Percentiles rank a stretch among this genome's conserved stretches.
Evolutionary conservation across 768 basidiomycete genomes (phyloP).

Genomic region (Sporobolomyces pararoseus): DNA sequence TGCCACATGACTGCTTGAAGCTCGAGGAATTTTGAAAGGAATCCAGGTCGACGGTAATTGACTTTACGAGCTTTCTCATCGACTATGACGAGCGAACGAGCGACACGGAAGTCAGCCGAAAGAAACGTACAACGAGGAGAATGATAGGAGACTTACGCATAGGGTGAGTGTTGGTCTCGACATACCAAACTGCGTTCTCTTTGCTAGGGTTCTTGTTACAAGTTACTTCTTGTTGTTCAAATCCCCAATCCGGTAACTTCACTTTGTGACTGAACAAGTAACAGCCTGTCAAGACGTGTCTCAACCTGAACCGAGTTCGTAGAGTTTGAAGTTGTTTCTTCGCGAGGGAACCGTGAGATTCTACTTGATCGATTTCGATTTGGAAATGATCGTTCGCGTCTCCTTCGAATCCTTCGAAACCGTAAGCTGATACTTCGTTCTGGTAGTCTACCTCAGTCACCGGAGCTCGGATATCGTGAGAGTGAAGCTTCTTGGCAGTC

Average conservation of each 20-base stretch:
- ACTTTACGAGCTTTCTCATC: slow-evolving; percentile 68
- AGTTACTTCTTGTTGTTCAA: slow-evolving; percentile 97
- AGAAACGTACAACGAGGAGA: no score
- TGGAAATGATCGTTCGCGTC: slow-evolving; percentile 80
- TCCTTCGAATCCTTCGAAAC: slow-evolving; percentile 74
- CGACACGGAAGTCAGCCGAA: no score
- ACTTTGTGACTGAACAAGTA: slow-evolving; percentile 98
- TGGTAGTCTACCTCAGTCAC: slow-evolving; percentile 98
- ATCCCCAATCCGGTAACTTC: slow-evolving; percentile 96
- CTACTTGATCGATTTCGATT: slow-evolving; percentile 74
- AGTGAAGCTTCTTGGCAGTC: slow-evolving; percentile 85
- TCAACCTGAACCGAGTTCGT: slow-evolving; percentile 72
- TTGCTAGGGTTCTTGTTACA: slow-evolving; percentile 95
- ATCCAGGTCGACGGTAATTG: slow-evolving; percentile 85
- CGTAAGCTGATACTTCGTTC: slow-evolving; percentile 94
- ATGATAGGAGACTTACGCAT: slow-evolving; percentile 56
- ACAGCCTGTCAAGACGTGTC: slow-evolving; percentile 83
- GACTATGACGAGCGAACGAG: slow-evolving; percentile 60
- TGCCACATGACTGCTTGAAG: slow-evolving; percentile 81
- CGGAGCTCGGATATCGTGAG: slow-evolving; percentile 89
- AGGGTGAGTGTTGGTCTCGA: slow-evolving; percentile 79
- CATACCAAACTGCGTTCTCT: slow-evolving; percentile 85
- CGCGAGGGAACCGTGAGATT: slow-evolving; percentile 61
- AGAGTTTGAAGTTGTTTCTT: slow-evolving; percentile 70
- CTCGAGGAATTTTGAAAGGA: slow-evolving; percentile 85